Conservation (phyloP, 1,284 basidiomycete genomes). For the Acaromyces ingoldii region DNA sequence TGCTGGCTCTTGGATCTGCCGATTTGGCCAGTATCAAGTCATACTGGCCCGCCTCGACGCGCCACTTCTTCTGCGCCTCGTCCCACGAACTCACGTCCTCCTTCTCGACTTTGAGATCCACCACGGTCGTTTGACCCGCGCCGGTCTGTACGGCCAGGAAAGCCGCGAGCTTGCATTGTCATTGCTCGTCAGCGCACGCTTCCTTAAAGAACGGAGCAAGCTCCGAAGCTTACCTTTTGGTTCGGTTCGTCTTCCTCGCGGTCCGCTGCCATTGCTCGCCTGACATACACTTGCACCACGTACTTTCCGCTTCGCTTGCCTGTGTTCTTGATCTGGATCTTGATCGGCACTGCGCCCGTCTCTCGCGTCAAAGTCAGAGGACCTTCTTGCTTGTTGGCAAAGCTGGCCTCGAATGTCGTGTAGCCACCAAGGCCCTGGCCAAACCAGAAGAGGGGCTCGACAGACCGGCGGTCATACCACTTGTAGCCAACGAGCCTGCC, state of each 20-base stretch:
- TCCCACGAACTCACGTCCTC: conserved; percentile 7
- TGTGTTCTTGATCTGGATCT: conserved; percentile 9
- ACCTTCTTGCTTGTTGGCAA: not conserved
- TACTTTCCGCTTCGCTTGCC: conserved; percentile 9
- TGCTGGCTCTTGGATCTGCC: not conserved
- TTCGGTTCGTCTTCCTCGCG: not conserved
- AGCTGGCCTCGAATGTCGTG: conserved; percentile 8
- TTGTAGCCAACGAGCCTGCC: conserved; percentile 10
- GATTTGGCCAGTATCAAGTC: conserved; percentile 5
- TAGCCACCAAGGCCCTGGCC: conserved; percentile 12
- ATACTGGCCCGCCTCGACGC: conserved; percentile 6
- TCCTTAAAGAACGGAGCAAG: not conserved
- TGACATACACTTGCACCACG: conserved; percentile 9
- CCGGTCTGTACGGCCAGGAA: not conserved
- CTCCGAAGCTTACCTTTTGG: conserved; percentile 7
- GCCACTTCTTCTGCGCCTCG: conserved; percentile 1
- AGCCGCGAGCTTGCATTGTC: conserved; percentile 3
- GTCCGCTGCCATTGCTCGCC: not conserved
- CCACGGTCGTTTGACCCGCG: not conserved
- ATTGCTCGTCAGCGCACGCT: not conserved
- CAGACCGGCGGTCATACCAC: conserved; percentile 3
- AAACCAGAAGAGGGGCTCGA: not conserved
- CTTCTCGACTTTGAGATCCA: conserved; percentile 1
- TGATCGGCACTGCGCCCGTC: too few relatives aligned
- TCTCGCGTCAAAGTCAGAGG: too few relatives aligned